A percentile compares a stretch with the other conserved stretches of the same genome.
These are phyloP conservation scores for Globisporangium barbulae DNA, from an alignment of 352 stramenopile genomes.

Conservation along the genomic window DNA sequence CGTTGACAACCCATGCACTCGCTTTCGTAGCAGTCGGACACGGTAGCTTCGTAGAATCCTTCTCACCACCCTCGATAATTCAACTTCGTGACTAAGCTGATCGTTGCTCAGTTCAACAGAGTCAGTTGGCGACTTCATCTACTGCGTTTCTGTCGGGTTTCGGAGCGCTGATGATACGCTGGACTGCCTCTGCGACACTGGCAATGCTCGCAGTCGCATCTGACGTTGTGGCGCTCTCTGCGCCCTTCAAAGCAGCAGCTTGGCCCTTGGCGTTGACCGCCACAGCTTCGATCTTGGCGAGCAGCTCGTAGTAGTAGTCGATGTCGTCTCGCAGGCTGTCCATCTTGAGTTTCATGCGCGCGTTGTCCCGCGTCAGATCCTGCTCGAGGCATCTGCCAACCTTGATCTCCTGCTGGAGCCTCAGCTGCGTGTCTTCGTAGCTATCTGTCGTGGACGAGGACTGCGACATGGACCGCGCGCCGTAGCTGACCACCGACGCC, in stretches of 20 bases:
- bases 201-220: not conserved
- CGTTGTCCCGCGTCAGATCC: conserved; percentile 44
- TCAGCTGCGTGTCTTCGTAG: conserved; percentile 13
- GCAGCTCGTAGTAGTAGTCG: conserved; percentile 46
- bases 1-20: too few species aligned
- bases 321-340: conserved; percentile 42
- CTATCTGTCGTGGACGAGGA: not conserved
- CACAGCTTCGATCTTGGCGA: conserved; percentile 32
- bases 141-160: conserved; percentile 14
- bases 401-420: conserved; percentile 27
- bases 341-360: conserved; percentile 43
- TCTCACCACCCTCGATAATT: too few species aligned
- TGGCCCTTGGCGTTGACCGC: not conserved
- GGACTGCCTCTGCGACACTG: conserved; percentile 21
- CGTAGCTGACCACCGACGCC: not conserved
- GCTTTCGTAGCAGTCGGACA: too few species aligned
- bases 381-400: conserved; percentile 34
- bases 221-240: not conserved
- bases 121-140: not conserved
- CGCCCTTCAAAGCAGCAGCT: not conserved
- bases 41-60: too few species aligned
- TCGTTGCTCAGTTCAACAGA: not conserved
- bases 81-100: too few species aligned
- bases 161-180: conserved; percentile 33
- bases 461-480: not conserved